phyloP scores from a whole-genome alignment of 2,329 filamentous ascomycete genomes.

The Calonectria hawksworthii region DNA sequence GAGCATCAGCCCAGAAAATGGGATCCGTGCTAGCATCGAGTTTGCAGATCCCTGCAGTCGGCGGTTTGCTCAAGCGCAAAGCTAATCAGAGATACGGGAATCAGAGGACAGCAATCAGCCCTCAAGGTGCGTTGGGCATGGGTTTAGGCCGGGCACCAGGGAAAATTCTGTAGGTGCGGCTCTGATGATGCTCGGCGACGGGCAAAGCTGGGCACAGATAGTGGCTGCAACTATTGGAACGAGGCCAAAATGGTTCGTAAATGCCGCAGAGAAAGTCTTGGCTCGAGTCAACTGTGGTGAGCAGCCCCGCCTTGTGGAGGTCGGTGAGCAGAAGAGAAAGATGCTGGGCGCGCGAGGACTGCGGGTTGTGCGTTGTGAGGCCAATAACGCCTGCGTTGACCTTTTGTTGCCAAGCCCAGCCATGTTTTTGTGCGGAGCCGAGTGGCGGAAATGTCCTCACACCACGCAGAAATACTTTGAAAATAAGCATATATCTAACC shows the following conservation, averaged over 20 bases:
- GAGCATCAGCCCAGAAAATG: neutral
- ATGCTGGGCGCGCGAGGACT: neutral
- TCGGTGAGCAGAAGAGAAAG: neutral
- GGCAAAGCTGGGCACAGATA: neutral
- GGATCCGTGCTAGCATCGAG: neutral
- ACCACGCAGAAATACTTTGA: slow-evolving; percentile 2
- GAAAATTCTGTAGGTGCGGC: neutral
- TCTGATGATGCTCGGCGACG: too few relatives aligned
- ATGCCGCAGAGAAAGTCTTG: slow-evolving; percentile 24
- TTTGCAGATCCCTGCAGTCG: neutral
- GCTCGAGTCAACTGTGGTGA: neutral
- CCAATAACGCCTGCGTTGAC: neutral
- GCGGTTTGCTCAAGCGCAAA: neutral
- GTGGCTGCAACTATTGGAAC: neutral
- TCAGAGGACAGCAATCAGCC: neutral
- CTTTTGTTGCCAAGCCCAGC: neutral
- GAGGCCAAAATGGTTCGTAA: slow-evolving; percentile 12
- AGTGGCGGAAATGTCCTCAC: slow-evolving; percentile 2
- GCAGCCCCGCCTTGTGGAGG: slow-evolving; percentile 14
- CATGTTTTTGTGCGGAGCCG: neutral
- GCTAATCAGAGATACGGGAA: neutral
- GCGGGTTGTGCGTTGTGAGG: neutral
- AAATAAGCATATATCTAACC: slow-evolving; percentile 47
- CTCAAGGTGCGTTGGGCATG: neutral
- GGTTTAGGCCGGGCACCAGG: neutral